Conservation (phyloP, 192 early-diverging fungal species). For the Rhizoclosmatium sp. region DNA sequence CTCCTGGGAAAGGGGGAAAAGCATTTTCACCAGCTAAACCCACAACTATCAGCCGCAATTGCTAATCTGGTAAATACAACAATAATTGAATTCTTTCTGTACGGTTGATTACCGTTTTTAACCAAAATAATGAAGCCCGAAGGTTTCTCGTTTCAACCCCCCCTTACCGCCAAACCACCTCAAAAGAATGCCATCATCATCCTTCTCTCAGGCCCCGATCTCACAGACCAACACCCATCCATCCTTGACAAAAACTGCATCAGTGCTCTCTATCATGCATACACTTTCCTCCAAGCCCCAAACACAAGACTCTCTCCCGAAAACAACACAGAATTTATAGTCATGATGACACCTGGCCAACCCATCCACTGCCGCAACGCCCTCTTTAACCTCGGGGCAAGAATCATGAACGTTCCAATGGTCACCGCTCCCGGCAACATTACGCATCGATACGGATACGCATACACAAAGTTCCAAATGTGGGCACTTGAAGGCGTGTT, state of each 20-base stretch:
- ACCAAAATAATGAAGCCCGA: not conserved
- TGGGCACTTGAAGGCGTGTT: constrained; percentile 12
- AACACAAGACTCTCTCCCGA: not conserved
- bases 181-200: not conserved
- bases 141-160: constrained; percentile 6
- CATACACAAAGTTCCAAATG: constrained; percentile 9
- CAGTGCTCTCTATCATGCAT: not conserved
- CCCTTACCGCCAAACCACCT: not conserved
- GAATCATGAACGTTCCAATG: not conserved
- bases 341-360: not conserved
- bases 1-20: too few species aligned
- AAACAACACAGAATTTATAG: constrained; percentile 25
- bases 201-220: constrained; percentile 3
- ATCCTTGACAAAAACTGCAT: not conserved
- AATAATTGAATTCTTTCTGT: too few species aligned
- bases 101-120: too few species aligned
- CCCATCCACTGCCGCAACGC: constrained; percentile 9
- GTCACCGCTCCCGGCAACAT: not conserved
- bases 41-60: too few species aligned
- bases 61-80: too few species aligned
- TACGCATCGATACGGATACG: constrained; percentile 3
- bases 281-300: not conserved
- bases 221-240: not conserved
- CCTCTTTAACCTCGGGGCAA: not conserved
- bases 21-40: too few species aligned